Evolutionary conservation across 1,284 basidiomycete genomes (phyloP).

Genomic region (Sporisorium iseilematis-ciliati): DNA sequence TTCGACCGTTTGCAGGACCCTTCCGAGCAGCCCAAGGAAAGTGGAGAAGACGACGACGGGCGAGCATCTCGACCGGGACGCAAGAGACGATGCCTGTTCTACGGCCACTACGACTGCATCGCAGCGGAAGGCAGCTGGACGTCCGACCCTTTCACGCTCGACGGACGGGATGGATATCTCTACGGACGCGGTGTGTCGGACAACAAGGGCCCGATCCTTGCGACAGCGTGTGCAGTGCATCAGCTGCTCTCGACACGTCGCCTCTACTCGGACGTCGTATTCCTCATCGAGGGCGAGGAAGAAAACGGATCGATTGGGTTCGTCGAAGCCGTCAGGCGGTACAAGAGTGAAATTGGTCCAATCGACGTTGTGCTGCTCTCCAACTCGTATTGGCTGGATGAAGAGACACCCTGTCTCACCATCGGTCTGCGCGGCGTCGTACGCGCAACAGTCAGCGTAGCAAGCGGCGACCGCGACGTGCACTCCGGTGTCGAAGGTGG

Average conservation of each 20-base stretch:
- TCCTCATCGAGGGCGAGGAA: conserved; percentile 95
- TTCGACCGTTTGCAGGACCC: conserved; percentile 34
- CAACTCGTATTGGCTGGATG: conserved; percentile 97
- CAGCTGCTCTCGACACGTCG: conserved; percentile 80
- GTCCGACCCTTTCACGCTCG: conserved; percentile 85
- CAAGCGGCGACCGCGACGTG: conserved; percentile 76
- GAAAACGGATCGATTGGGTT: conserved; percentile 92
- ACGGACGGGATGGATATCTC: conserved; percentile 88
- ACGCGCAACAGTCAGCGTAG: conserved; percentile 80
- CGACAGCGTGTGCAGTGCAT: conserved; percentile 88
- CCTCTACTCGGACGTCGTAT: conserved; percentile 86
- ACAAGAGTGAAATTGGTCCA: conserved; percentile 73
- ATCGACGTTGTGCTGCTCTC: conserved; percentile 67
- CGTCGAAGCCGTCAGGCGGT: conserved; percentile 77
- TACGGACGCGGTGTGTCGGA: conserved; percentile 86
- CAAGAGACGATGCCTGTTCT: conserved; percentile 58
- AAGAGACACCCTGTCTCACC: conserved; percentile 93
- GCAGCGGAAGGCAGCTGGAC: conserved; percentile 75
- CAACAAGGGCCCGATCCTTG: conserved; percentile 93
- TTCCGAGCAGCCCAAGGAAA: not conserved
- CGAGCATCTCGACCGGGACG: conserved; percentile 4
- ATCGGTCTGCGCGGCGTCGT: conserved; percentile 94
- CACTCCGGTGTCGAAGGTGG: conserved; percentile 96
- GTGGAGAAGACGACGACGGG: conserved; percentile 14
- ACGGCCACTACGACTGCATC: conserved; percentile 68